These are phyloP conservation scores for Mucor circinelloides DNA, from an alignment of 371 early-diverging fungal species.

Conservation along the genomic window DNA sequence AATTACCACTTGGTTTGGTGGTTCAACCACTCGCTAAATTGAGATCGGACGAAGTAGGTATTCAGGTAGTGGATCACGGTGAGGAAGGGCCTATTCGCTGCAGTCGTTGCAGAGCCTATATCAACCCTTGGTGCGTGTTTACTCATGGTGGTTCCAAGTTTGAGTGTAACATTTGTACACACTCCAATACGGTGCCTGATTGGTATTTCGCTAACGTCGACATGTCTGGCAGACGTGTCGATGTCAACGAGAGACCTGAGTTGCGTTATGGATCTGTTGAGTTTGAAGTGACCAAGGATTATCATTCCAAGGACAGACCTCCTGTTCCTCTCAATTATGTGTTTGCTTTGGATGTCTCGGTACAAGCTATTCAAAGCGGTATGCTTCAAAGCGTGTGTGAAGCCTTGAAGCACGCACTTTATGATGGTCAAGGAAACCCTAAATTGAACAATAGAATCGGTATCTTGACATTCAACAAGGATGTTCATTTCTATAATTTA, in stretches of 20 bases:
- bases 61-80: conserved; percentile 90
- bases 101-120: conserved; percentile 91
- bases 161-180: conserved; percentile 90
- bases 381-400: conserved; percentile 73
- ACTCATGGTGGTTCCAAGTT: conserved; percentile 90
- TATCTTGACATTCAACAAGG: conserved; percentile 88
- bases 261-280: conserved; percentile 90
- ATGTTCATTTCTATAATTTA: conserved; percentile 94
- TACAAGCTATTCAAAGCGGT: conserved; percentile 83
- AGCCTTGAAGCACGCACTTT: conserved; percentile 76
- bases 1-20: conserved; percentile 88
- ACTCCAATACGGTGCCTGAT: conserved; percentile 85
- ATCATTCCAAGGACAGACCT: conserved; percentile 55
- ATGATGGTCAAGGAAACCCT: conserved; percentile 39
- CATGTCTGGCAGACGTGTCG: conserved; percentile 91
- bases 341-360: conserved; percentile 96
- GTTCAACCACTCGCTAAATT: conserved; percentile 92
- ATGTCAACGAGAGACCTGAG: conserved; percentile 88
- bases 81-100: conserved; percentile 92
- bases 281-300: conserved; percentile 84
- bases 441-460: conserved; percentile 64
- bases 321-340: conserved; percentile 80
- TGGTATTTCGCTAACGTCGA: conserved; percentile 96
- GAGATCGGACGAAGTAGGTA: conserved; percentile 75
- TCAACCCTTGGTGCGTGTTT: conserved; percentile 90